Percentiles rank a stretch among this genome's conserved stretches.
Evolutionary conservation across 2,329 filamentous ascomycete species (phyloP).

Genomic region (Diaporthe sp.): DNA sequence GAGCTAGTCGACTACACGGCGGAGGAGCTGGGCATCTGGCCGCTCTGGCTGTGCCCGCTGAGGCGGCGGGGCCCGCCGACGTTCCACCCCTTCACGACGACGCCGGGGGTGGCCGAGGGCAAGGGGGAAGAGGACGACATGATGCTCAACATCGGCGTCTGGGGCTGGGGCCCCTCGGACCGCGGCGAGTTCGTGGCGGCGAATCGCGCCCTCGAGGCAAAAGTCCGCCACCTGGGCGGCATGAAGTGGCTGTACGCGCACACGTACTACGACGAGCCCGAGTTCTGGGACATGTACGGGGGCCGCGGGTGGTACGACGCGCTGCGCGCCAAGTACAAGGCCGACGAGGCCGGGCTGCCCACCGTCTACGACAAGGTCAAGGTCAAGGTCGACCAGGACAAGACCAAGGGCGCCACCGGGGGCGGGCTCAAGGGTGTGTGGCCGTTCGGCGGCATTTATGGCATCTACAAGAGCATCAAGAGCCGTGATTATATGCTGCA

Average conservation of each 20-base stretch:
- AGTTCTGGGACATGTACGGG: conserved; percentile 78
- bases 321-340: conserved; percentile 74
- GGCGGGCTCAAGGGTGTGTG: conserved; percentile 62
- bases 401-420: conserved; percentile 56
- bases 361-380: conserved; percentile 80
- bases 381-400: conserved; percentile 61
- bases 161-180: conserved; percentile 79
- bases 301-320: conserved; percentile 71
- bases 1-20: conserved; percentile 70
- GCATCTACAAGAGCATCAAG: conserved; percentile 70
- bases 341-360: conserved; percentile 66
- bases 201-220: conserved; percentile 80
- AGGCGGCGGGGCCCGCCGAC: conserved; percentile 63
- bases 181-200: conserved; percentile 73
- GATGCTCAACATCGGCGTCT: conserved; percentile 79
- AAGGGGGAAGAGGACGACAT: conserved; percentile 47
- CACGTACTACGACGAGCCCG: conserved; percentile 81
- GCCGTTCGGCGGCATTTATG: conserved; percentile 72
- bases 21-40: conserved; percentile 68
- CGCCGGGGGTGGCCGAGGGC: conserved; percentile 35
- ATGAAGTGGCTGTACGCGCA: conserved; percentile 92
- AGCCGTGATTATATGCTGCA: conserved; percentile 70
- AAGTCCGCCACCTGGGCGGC: conserved; percentile 78
- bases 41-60: conserved; percentile 72
- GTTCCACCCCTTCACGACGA: conserved; percentile 67